These are phyloP conservation scores for Furcasterigmium furcatum DNA, from an alignment of 2,329 filamentous ascomycete genomes.

Conservation along the genomic window DNA sequence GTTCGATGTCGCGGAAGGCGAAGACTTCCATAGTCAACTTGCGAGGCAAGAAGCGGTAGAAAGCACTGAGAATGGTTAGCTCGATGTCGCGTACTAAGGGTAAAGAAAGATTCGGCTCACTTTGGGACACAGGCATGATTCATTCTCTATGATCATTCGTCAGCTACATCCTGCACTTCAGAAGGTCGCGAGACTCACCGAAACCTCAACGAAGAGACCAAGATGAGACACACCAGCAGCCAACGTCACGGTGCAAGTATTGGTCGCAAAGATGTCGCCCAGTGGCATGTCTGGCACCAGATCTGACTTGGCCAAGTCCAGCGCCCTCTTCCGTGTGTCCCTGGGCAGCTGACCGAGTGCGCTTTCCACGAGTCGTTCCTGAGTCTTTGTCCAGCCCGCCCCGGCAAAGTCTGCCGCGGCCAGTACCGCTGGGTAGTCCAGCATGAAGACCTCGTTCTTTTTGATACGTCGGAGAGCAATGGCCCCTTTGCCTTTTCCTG, in stretches of 20 bases:
- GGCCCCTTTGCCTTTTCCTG: conserved; percentile 24
- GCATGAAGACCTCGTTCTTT: conserved; percentile 24
- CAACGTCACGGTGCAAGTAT: conserved; percentile 22
- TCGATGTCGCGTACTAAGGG: too few species aligned
- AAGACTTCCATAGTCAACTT: conserved; percentile 24
- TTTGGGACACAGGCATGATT: conserved; percentile 31
- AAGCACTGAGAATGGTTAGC: conserved; percentile 20
- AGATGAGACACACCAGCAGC: conserved; percentile 16
- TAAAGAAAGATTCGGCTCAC: conserved; percentile 14
- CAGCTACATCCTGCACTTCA: not conserved
- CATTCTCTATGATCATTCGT: conserved; percentile 18
- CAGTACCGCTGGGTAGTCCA: conserved; percentile 21
- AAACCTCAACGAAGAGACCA: conserved; percentile 26
- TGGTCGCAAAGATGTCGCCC: conserved; percentile 22
- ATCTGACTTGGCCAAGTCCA: conserved; percentile 19
- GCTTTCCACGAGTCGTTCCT: conserved; percentile 18
- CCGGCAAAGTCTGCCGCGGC: conserved; percentile 14
- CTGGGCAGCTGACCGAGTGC: conserved; percentile 20
- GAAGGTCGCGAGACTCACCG: conserved; percentile 16
- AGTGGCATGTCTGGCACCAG: conserved; percentile 19
- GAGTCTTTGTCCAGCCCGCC: conserved; percentile 13
- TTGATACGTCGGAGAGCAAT: conserved; percentile 23
- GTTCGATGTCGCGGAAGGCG: conserved; percentile 24
- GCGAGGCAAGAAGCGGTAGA: conserved; percentile 22
- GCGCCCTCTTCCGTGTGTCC: conserved; percentile 12